Base-by-base conservation (phyloP, 768 basidiomycete genomes). In the Boletus barrowsii region DNA sequence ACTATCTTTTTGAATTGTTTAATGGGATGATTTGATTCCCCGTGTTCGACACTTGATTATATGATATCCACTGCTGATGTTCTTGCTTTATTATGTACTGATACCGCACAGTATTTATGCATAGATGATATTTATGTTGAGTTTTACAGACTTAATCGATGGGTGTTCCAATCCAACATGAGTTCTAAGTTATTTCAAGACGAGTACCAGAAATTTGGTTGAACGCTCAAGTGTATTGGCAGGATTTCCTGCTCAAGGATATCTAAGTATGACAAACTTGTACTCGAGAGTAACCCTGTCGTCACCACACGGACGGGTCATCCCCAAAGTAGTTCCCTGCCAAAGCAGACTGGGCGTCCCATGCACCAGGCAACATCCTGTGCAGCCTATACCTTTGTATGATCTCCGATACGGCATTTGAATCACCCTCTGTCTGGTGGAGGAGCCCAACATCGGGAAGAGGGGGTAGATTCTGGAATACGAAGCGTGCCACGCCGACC, bases 301-400 rank as follows among this genome's bases (percentile, higher is more conserved):
- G 37, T 58, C 29, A 57, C 58, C 56, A 65, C 20, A 52, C 49
- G 22, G 70, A 73, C 0, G 88, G 87, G 67, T 84, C 72, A 58
- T 90, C 88, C 10, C 70, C 66, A 61, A 88, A 90, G 67, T 83
- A 86, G 61, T 87, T 87, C 15, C 85, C 87, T 32, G 68, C 71
- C 39, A 88, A 70, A 1, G 80, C 75, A 43, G 68, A 67, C n/a
- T 68, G 62, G 53, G 73, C 64, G 58, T 81, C 71, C 77, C 77
- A 81, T 29, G 76, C 69, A 26, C 68, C 63, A 20, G 62, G 63
- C 10, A 65, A 62, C 49, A 76, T 62, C 42, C 75, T 71, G 22
- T 80, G 77, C 20, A 91, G 63, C 18, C 73, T 69, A 66, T 79
- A 84, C 48, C 72, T 72, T 49, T 77, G 75, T 60, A 89, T 61